Percentiles rank a stretch among this genome's conserved stretches.
Conservation (phyloP, 768 basidiomycete genomes). For the Suillus bovinus region DNA sequence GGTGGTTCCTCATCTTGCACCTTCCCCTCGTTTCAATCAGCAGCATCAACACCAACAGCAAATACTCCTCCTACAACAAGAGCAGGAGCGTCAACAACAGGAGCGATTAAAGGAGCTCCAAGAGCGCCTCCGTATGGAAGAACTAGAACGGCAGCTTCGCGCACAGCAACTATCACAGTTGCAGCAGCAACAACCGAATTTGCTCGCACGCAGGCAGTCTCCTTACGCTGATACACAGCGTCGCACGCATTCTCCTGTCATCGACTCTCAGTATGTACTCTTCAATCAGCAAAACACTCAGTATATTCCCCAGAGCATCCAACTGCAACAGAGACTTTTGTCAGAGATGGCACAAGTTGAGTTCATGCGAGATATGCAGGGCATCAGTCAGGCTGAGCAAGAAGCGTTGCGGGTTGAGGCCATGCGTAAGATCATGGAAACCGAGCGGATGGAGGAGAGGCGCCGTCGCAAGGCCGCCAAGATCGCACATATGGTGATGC, state of each 20-base stretch:
- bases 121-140: conserved; percentile 64
- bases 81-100: conserved; percentile 62
- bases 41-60: conserved; percentile 76
- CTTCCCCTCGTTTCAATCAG: conserved; percentile 79
- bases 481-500: conserved; percentile 80
- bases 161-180: conserved; percentile 52
- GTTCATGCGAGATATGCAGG: conserved; percentile 63
- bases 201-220: conserved; percentile 39
- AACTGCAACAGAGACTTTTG: conserved; percentile 75
- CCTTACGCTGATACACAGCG: conserved; percentile 54
- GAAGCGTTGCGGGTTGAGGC: conserved; percentile 76
- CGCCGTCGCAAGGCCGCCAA: conserved; percentile 80
- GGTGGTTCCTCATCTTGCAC: conserved; percentile 56
- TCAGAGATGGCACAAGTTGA: conserved; percentile 75
- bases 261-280: conserved; percentile 35
- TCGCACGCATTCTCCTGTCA: conserved; percentile 49
- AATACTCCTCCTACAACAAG: conserved; percentile 64
- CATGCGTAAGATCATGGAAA: conserved; percentile 87
- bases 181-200: conserved; percentile 42
- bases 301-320: conserved; percentile 61
- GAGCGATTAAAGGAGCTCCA: conserved; percentile 59
- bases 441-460: conserved; percentile 86
- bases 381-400: conserved; percentile 58
- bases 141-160: conserved; percentile 62
- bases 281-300: conserved; percentile 54